Conservation (phyloP, 805 yeast genomes). For the Wickerhamomyces bovis region DNA sequence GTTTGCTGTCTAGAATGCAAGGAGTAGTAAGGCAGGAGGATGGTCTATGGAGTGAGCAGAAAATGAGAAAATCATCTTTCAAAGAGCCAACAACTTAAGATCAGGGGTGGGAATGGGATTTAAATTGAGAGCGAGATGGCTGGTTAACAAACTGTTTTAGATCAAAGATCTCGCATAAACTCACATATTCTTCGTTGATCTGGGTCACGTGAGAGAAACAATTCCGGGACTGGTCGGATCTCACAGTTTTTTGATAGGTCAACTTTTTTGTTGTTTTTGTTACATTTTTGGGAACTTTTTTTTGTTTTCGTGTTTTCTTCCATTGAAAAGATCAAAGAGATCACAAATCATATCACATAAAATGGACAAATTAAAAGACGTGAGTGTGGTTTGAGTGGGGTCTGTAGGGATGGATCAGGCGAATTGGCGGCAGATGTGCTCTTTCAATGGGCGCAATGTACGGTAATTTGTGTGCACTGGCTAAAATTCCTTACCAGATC, state of each 20-base stretch:
- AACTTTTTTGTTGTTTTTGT: not conserved
- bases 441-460: no score
- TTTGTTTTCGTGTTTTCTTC: not conserved
- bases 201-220: not conserved
- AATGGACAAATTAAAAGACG: constrained; percentile 24
- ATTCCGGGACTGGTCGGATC: not conserved
- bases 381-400: constrained; percentile 6
- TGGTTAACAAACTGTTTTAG: not conserved
- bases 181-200: not conserved
- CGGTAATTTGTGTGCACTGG: not conserved
- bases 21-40: not conserved
- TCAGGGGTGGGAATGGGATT: not conserved
- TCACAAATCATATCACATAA: not conserved
- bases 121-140: constrained; percentile 6
- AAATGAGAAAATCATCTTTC: not conserved
- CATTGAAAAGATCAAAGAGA: no score
- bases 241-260: not conserved
- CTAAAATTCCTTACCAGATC: not conserved
- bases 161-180: not conserved
- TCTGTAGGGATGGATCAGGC: not conserved
- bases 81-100: not conserved
- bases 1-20: no score
- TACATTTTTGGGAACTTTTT: constrained; percentile 1
- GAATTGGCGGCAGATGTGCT: not conserved
- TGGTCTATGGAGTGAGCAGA: not conserved